Conservation (phyloP, 768 basidiomycete genomes). For the Termitomyces heimii region DNA sequence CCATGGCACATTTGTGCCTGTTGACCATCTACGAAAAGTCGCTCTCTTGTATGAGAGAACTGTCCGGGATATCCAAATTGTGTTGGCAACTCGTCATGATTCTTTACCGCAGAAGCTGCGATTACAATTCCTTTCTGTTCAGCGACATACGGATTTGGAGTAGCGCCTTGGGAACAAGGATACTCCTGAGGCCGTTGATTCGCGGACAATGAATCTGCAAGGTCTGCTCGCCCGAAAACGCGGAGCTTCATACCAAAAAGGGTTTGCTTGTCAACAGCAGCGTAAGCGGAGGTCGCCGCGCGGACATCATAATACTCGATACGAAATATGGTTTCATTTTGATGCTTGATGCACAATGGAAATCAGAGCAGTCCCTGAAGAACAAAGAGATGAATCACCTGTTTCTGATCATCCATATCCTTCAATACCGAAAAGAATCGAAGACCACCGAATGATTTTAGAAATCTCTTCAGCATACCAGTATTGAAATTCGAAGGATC, state of each 20-base stretch:
- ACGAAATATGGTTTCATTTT: constrained; percentile 32
- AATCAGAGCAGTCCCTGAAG: neutral
- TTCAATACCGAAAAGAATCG: constrained; percentile 20
- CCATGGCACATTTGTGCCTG: constrained; percentile 20
- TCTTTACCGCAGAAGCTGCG: constrained; percentile 5
- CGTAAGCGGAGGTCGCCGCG: constrained; percentile 45
- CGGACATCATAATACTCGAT: constrained; percentile 69
- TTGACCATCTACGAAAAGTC: constrained; percentile 20
- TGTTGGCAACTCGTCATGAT: constrained; percentile 8
- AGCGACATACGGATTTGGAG: neutral
- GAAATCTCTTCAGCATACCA: constrained; percentile 22
- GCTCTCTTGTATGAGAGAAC: constrained; percentile 29
- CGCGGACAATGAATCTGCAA: constrained; percentile 1
- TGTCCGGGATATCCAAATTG: constrained; percentile 25
- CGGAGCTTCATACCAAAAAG: constrained; percentile 48
- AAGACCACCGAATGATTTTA: constrained; percentile 31
- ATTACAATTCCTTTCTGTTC: constrained; percentile 4
- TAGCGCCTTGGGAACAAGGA: neutral
- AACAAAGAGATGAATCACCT: constrained; percentile 15
- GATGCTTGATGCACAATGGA: neutral
- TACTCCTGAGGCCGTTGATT: constrained; percentile 2
- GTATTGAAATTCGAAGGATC: constrained; percentile 15
- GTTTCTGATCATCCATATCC: constrained; percentile 12
- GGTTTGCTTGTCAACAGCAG: constrained; percentile 40
- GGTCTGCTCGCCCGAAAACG: constrained; percentile 26